phyloP scores from a whole-genome alignment of 176 grass and related monocot genomes.

The Hyparrhenia diplandra region DNA sequence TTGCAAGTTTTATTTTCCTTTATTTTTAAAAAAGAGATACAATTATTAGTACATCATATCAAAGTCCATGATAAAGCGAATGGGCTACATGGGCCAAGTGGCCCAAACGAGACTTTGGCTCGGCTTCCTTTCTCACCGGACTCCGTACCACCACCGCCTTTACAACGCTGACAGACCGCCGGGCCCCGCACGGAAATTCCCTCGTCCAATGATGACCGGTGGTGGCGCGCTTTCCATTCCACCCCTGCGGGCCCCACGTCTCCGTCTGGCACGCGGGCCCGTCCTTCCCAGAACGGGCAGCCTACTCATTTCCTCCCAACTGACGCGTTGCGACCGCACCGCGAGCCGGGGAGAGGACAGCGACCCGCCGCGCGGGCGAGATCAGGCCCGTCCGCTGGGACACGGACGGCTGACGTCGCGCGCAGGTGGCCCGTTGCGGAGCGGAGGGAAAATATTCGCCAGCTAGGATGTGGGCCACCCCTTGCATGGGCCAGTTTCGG shows the following conservation, averaged over 20 bases:
- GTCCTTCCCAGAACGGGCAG: not conserved
- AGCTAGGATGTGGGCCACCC: conserved; percentile 13
- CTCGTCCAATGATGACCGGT: not conserved
- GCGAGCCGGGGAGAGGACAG: not conserved
- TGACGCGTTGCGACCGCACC: not conserved
- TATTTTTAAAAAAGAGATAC: no score
- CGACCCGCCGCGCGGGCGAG: not conserved
- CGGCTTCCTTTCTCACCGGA: not conserved
- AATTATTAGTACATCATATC: no score
- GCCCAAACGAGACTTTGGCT: not conserved
- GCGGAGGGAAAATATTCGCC: conserved; percentile 3
- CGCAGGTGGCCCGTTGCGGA: no score
- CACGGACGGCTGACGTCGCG: not conserved
- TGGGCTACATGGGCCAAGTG: not conserved
- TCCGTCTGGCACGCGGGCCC: not conserved
- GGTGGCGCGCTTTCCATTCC: not conserved
- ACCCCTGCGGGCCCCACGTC: not conserved
- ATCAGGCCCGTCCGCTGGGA: not conserved
- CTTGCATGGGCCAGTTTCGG: not conserved
- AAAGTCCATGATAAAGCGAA: not conserved
- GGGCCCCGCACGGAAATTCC: not conserved
- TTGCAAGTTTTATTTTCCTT: not conserved
- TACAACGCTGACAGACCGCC: not conserved
- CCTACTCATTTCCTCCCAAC: not conserved
- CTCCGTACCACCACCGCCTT: not conserved